A percentile compares a stretch with the other conserved stretches of the same genome.
These are phyloP conservation scores for Inonotus obliquus DNA, from an alignment of 1,284 basidiomycete species.

Conservation along the genomic window DNA sequence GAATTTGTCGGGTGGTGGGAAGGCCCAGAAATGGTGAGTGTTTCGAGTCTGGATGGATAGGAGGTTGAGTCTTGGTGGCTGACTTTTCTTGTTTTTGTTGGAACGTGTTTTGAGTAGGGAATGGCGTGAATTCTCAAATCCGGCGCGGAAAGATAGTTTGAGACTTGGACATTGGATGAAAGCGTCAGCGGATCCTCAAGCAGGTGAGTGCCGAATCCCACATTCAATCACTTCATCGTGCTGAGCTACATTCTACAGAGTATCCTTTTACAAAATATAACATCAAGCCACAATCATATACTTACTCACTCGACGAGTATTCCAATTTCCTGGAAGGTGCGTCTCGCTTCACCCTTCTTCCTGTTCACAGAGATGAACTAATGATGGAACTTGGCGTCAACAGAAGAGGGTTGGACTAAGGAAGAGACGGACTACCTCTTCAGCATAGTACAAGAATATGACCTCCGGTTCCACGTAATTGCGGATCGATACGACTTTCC, in stretches of 20 bases:
- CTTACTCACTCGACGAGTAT: slow-evolving; percentile 93
- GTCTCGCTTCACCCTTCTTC: not conserved
- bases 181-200: slow-evolving; percentile 44
- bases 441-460: slow-evolving; percentile 75
- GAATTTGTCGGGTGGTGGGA: slow-evolving; percentile 57
- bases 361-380: not conserved
- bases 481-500: slow-evolving; percentile 85
- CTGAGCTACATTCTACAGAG: slow-evolving; percentile 35
- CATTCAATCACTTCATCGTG: not conserved
- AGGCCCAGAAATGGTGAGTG: slow-evolving; percentile 54
- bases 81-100: not conserved
- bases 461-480: slow-evolving; percentile 88
- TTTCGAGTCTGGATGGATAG: not conserved
- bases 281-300: slow-evolving; percentile 62
- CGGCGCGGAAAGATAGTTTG: slow-evolving; percentile 53
- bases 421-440: slow-evolving; percentile 97
- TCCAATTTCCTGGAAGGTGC: slow-evolving; percentile 71
- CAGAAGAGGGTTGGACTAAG: slow-evolving; percentile 86
- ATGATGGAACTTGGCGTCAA: not conserved
- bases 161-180: slow-evolving; percentile 71
- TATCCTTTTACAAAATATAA: slow-evolving; percentile 83
- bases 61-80: not conserved
- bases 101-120: slow-evolving; percentile 48
- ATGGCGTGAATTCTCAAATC: slow-evolving; percentile 66
- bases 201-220: slow-evolving; percentile 38